Evolutionary conservation across 441 rosid genomes (phyloP), one percentile per base, ranked within the genome.

Genomic region (Brassica balearica): DNA sequence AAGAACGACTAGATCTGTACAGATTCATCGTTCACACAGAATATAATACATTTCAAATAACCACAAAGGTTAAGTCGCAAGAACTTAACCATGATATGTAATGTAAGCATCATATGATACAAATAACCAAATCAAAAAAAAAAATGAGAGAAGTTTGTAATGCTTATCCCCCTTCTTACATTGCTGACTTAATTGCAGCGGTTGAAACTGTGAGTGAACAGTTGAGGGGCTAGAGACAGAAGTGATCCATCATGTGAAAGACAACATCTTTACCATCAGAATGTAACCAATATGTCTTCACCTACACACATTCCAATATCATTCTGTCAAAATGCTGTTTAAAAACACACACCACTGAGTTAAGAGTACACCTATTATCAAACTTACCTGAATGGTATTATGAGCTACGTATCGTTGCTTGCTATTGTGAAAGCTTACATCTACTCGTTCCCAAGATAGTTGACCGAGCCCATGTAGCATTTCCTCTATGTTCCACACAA

Each of bases 181-280:
- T 12, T 48, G 64, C 61, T 65, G 14, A 34, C 51, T 34, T 34
- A 15, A 8, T 38, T 19, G 69, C 53, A 68, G 72, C n/a, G n/a
- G n/a, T n/a, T n/a, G n/a, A n/a, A n/a, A n/a, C n/a, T 55, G 11
- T 22, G 27, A 4, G 12, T 11, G 51, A 43, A 29, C 19, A 41
- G 56, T 41, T 53, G 43, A n/a, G 56, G 41, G 74, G 72, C 88
- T 92, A 92, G 46, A 90, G 87, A 82, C 86, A 88, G 76, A 94
- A 94, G 84, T 91, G 88, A 79, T 94, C 96, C 72, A 94, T 92
- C 92, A 94, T 91, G 77, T 94, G 97, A 78, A 78, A 91, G 29
- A 92, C 92, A 75, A 94, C 98, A 83, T 94, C 97, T 0, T 90
- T 91, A 20, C 98, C 97, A 84, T 94, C 93, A 11, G 97, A 94